Evolutionary conservation across 768 basidiomycete genomes (phyloP).

Genomic region (Suillus sp.): DNA sequence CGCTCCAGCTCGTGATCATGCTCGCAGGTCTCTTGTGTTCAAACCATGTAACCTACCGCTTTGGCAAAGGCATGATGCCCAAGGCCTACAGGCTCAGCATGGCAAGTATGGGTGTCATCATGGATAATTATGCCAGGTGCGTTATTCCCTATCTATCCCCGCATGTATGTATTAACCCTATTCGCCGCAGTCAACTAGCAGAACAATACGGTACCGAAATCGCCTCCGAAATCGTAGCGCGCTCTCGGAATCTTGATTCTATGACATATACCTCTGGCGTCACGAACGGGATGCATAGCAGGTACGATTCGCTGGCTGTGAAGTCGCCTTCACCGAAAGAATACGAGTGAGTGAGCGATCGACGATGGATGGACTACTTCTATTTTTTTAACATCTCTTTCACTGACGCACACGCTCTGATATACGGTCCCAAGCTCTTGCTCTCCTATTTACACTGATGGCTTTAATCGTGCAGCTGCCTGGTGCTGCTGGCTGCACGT

Average conservation of each 20-base stretch:
- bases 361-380: background rate
- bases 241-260: slow-evolving; percentile 49
- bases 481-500: background rate
- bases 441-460: background rate
- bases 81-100: slow-evolving; percentile 77
- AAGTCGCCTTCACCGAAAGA: background rate
- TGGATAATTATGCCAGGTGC: slow-evolving; percentile 82
- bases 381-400: background rate
- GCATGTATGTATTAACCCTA: background rate
- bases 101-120: slow-evolving; percentile 77
- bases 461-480: slow-evolving; percentile 12
- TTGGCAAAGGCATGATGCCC: slow-evolving; percentile 63
- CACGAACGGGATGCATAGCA: background rate
- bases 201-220: slow-evolving; percentile 71
- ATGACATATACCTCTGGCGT: slow-evolving; percentile 20
- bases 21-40: slow-evolving; percentile 67
- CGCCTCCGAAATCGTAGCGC: slow-evolving; percentile 57
- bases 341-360: background rate
- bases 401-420: background rate
- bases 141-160: slow-evolving; percentile 21
- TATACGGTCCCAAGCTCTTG: background rate
- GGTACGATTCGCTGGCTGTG: background rate
- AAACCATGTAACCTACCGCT: slow-evolving; percentile 85
- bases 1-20: slow-evolving; percentile 66
- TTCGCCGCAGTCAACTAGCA: slow-evolving; percentile 58